A percentile compares a stretch with the other conserved stretches of the same genome.
These are phyloP conservation scores for Trichoderma parareesei DNA, from an alignment of 495 filamentous ascomycete species.

Conservation along the genomic window DNA sequence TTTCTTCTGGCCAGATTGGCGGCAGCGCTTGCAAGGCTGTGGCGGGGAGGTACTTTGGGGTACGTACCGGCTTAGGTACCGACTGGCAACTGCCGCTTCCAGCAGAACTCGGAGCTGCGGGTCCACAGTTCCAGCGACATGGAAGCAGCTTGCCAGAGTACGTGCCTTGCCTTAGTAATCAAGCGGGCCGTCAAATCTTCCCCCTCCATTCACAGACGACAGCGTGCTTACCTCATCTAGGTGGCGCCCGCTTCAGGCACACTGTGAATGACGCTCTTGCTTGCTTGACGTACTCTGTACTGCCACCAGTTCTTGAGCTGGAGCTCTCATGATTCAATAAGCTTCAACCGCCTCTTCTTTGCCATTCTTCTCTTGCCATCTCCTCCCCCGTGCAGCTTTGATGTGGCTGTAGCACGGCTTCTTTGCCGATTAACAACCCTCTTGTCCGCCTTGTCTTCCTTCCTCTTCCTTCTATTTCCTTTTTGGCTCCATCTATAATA, in stretches of 20 bases:
- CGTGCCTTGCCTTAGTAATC: not conserved
- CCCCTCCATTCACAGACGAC: not conserved
- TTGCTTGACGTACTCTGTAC: not conserved
- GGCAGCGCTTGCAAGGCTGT: conserved; percentile 3
- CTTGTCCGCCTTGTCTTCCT: conserved; percentile 9
- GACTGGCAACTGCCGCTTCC: not conserved
- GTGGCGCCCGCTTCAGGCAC: conserved; percentile 10
- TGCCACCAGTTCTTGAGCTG: not conserved
- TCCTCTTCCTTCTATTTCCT: conserved; percentile 22
- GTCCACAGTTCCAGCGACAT: not conserved
- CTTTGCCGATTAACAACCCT: not conserved
- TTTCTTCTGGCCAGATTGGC: conserved; percentile 6
- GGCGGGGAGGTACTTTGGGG: not conserved
- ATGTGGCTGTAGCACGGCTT: not conserved
- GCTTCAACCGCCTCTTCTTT: not conserved
- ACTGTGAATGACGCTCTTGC: conserved; percentile 6
- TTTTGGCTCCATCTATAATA: not conserved
- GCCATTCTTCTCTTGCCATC: not conserved
- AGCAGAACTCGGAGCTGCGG: not conserved
- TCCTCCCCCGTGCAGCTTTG: not conserved
- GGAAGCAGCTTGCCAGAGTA: too few relatives aligned
- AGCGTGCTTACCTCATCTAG: not conserved
- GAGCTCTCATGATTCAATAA: conserved; percentile 8
- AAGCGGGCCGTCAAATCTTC: not conserved
- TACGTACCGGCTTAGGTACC: not conserved